Conservation (phyloP, 2,329 filamentous ascomycete species). For the Ceratocystis huliohia region DNA sequence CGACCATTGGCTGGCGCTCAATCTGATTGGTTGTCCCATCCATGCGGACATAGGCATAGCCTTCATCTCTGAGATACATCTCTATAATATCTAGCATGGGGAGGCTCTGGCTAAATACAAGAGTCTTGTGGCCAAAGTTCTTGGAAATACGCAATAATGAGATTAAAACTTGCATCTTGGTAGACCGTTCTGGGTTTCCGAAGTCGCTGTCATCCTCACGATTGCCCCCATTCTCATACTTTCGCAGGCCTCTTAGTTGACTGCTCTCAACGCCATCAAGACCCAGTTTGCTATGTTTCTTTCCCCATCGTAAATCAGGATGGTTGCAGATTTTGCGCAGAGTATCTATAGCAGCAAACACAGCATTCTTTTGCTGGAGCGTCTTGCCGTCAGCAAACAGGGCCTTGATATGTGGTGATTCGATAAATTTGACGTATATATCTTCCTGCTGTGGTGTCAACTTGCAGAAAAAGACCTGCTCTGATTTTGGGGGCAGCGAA, state of each 20-base stretch:
- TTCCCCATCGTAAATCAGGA: conserved; percentile 57
- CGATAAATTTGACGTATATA: conserved; percentile 19
- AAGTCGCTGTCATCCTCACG: conserved; percentile 38
- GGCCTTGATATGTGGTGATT: conserved; percentile 21
- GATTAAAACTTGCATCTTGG: conserved; percentile 92
- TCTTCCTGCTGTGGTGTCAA: conserved; percentile 45
- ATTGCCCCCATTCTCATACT: neutral
- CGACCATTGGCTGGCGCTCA: conserved; percentile 76
- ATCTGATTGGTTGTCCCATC: conserved; percentile 86
- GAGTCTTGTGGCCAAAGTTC: conserved; percentile 76
- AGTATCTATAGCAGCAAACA: conserved; percentile 74
- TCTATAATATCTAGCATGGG: conserved; percentile 95
- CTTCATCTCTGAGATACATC: conserved; percentile 58
- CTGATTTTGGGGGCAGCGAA: conserved; percentile 87
- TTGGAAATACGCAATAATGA: conserved; percentile 81
- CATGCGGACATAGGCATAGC: conserved; percentile 74
- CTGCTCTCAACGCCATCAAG: neutral
- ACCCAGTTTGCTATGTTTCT: conserved; percentile 10
- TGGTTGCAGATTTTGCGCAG: conserved; percentile 97
- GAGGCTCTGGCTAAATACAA: conserved; percentile 84
- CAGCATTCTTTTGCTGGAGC: conserved; percentile 13
- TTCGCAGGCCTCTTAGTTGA: neutral
- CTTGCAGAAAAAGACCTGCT: conserved; percentile 93
- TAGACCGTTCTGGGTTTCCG: conserved; percentile 66
- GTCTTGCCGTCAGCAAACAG: conserved; percentile 12